These are phyloP conservation scores for Exserohilum rostratum DNA, from an alignment of 2,329 filamentous ascomycete species.

Conservation along the genomic window DNA sequence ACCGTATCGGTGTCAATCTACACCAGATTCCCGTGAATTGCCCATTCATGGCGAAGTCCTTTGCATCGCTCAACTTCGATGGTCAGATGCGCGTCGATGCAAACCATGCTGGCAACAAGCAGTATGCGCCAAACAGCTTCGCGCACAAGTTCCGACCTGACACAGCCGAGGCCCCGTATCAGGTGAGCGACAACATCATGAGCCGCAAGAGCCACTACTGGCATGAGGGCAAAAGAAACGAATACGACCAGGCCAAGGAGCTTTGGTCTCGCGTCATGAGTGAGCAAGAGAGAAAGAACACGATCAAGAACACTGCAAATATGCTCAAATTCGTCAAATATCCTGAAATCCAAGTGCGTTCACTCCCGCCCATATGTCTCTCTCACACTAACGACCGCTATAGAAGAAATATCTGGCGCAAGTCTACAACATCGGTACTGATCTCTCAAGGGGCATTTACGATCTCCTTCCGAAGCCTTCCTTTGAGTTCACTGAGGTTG, in stretches of 20 bases:
- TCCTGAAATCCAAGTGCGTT: constrained; percentile 50
- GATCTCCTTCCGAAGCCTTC: constrained; percentile 53
- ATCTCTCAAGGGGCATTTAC: constrained; percentile 57
- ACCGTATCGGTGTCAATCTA: constrained; percentile 60
- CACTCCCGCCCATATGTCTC: not conserved
- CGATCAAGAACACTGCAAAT: constrained; percentile 58
- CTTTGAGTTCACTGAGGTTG: constrained; percentile 56
- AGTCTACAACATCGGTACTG: constrained; percentile 56
- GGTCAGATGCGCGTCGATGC: constrained; percentile 57
- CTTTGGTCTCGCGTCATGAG: constrained; percentile 59
- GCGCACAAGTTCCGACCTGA: constrained; percentile 60
- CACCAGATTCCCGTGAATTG: constrained; percentile 56
- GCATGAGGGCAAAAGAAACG: constrained; percentile 60
- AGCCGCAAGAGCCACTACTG: constrained; percentile 61
- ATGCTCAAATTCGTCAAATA: constrained; percentile 54
- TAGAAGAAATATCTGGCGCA: constrained; percentile 60
- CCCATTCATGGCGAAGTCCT: constrained; percentile 57
- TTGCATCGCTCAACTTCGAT: constrained; percentile 57
- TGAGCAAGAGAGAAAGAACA: constrained; percentile 52
- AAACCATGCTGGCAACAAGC: constrained; percentile 56
- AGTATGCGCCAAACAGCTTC: constrained; percentile 61
- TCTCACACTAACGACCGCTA: constrained; percentile 5
- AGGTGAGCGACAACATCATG: constrained; percentile 57
- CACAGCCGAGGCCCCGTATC: constrained; percentile 57
- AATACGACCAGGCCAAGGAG: constrained; percentile 59